Evolutionary conservation across 169 alveolate species (phyloP), one percentile per base, ranked within the genome.

Genomic region (Plasmodium sp.): DNA sequence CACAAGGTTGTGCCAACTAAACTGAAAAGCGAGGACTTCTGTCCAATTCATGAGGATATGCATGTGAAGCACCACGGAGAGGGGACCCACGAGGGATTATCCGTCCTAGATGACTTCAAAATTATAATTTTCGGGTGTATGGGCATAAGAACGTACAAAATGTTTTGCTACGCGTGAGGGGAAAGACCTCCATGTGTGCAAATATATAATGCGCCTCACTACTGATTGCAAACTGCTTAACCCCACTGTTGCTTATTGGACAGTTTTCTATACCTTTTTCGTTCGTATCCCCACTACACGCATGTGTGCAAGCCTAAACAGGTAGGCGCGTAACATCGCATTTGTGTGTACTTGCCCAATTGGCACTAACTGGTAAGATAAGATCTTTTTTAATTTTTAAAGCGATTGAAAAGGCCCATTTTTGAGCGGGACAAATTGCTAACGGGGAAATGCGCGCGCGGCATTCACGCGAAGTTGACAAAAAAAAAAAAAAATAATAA

Each of bases 141-240:
- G 81, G 94, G 94, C 43, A 79, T 80, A 36, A 88, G 94, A 56
- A 88, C 94, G 6, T 88, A 88, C 58, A 88, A 88, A 54, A 62
- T 88, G 54, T 79, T 56, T 77, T 88, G 83, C 39, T 80, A 33
- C 34, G 10, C 82, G 31, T 79, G 48, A 88, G 54, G 62, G 83
- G 51, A 75, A 16, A 75, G 16, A 75, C 62, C 33, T 41, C 39
- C 4, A 5, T 22, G 39, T 67, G 77, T 31, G 39, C n/a, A 67
- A 7, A 67, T 67, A 67, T 27, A 67, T 67, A 31, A 67, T 22
- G 14, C 16, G 16, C 77, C n/a, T n/a, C 39, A 67, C 39, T n/a
- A 67, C 3, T 27, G 0, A 31, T 67, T 67, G 14, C 4, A 0
- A 67, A 9, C 34, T 22, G 22, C 18, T 67, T 67, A 67, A 67